Evolutionary conservation across 345 rosid genomes (phyloP).

Genomic region (Syzygium oleosum): DNA sequence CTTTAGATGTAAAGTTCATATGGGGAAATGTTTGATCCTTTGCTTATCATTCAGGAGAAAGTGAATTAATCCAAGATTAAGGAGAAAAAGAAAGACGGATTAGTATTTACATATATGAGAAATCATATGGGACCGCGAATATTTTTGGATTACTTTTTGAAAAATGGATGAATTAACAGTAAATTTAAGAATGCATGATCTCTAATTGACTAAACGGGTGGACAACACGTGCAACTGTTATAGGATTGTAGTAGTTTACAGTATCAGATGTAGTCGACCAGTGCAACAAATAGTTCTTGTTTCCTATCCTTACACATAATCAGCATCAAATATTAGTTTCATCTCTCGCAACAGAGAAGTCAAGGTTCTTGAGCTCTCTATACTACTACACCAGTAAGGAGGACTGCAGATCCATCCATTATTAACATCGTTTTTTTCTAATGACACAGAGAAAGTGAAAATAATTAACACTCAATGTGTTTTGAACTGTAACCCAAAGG

Average conservation of each 20-base stretch:
- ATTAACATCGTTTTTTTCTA: background rate
- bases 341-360: background rate
- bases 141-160: background rate
- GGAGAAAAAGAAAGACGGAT: background rate
- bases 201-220: background rate
- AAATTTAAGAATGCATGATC: background rate
- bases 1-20: background rate
- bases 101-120: background rate
- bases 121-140: background rate
- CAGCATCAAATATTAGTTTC: background rate
- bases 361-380: background rate
- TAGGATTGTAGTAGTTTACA: background rate
- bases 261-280: background rate
- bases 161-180: background rate
- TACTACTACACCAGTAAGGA: background rate
- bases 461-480: background rate
- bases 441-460: background rate
- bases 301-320: background rate
- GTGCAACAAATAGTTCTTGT: background rate
- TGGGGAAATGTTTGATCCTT: background rate
- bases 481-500: too few relatives aligned
- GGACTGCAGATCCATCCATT: background rate
- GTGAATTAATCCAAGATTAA: background rate
- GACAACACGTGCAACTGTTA: background rate
- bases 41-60: background rate